Conservation (phyloP, 2,329 filamentous ascomycete species). For the Ophiobolus disseminans region DNA sequence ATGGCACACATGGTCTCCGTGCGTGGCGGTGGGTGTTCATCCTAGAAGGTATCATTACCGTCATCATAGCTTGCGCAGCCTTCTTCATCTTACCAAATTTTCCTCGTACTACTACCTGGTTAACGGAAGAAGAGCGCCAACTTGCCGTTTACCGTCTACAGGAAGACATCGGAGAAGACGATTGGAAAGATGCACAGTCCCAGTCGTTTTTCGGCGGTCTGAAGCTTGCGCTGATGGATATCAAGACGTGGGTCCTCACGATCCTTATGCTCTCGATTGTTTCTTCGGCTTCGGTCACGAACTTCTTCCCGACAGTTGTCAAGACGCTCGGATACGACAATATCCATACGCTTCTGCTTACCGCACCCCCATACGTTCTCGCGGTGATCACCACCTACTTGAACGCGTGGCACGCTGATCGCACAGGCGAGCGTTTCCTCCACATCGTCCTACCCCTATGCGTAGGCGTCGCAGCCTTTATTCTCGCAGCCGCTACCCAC, state of each 20-base stretch:
- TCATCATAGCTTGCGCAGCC: constrained; percentile 64
- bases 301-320: constrained; percentile 69
- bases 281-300: constrained; percentile 48
- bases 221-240: constrained; percentile 49
- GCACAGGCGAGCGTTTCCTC: constrained; percentile 73
- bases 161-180: constrained; percentile 51
- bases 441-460: constrained; percentile 70
- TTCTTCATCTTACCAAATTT: constrained; percentile 72
- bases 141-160: constrained; percentile 47
- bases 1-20: constrained; percentile 62
- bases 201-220: constrained; percentile 51
- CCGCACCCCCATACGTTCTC: constrained; percentile 55
- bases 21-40: constrained; percentile 75
- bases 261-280: constrained; percentile 51
- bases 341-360: constrained; percentile 59
- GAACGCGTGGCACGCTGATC: constrained; percentile 75
- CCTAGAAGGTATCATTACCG: constrained; percentile 71
- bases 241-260: constrained; percentile 51
- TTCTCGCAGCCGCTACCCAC: constrained; percentile 70
- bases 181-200: constrained; percentile 45
- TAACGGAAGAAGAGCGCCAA: constrained; percentile 49
- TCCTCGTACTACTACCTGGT: constrained; percentile 58
- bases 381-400: constrained; percentile 67
- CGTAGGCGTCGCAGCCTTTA: constrained; percentile 69
- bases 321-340: constrained; percentile 65